These are phyloP conservation scores for Neckera pumila DNA, from an alignment of 225 moss, liverwort and hornwort species.

Conservation along the genomic window DNA sequence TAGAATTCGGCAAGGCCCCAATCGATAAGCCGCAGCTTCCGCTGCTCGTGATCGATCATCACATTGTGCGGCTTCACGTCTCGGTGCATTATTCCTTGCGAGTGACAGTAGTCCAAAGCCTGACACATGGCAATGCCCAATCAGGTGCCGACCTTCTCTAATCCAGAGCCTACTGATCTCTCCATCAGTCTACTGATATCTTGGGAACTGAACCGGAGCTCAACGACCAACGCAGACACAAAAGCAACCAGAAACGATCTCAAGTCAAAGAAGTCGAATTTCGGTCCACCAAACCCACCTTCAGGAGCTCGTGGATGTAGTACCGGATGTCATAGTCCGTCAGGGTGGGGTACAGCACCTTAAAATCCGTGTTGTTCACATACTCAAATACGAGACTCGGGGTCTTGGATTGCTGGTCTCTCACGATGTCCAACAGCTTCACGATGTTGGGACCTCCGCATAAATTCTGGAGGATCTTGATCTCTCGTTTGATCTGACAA, in stretches of 20 bases:
- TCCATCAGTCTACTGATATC: not conserved
- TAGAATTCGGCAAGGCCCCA: slow-evolving; percentile 99
- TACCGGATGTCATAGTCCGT: slow-evolving; percentile 94
- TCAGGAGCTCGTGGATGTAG: slow-evolving; percentile 91
- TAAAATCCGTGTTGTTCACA: slow-evolving; percentile 92
- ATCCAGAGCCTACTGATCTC: not conserved
- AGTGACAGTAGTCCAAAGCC: slow-evolving; percentile 97
- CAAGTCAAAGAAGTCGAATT: not conserved
- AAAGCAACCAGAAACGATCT: not conserved
- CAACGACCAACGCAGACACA: not conserved
- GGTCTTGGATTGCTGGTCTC: slow-evolving; percentile 97
- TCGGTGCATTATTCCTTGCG: slow-evolving; percentile 97
- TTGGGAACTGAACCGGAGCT: not conserved
- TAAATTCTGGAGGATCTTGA: slow-evolving; percentile 88
- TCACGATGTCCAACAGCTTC: slow-evolving; percentile 93
- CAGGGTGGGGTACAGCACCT: slow-evolving; percentile 89
- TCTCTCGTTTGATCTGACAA: slow-evolving; percentile 75
- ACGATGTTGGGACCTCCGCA: slow-evolving; percentile 96
- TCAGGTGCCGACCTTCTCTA: not conserved
- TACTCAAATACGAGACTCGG: slow-evolving; percentile 95
- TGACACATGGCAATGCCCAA: not conserved
- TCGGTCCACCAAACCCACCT: slow-evolving; percentile 34
- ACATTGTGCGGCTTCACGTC: slow-evolving; percentile 98
- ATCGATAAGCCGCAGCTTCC: slow-evolving; percentile 89
- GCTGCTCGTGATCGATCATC: slow-evolving; percentile 98